Base-by-base conservation (phyloP, 2,329 filamentous ascomycete genomes). In the Biscogniauxia mediterranea region DNA sequence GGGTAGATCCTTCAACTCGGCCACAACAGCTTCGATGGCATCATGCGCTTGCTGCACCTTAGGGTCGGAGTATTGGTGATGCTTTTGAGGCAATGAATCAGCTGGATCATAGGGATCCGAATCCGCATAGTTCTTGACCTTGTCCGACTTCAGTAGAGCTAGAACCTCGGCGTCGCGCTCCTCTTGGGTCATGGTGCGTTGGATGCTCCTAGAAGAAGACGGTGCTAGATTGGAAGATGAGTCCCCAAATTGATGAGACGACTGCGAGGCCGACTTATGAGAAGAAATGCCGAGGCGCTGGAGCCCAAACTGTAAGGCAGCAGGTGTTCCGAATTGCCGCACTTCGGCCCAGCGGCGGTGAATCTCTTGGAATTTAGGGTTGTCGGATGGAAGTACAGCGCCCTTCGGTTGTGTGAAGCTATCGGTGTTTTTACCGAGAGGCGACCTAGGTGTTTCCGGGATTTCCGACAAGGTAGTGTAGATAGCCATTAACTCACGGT, bases 401-500 rank as follows among this genome's bases (percentile, higher is more conserved):
- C 74, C 69, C 60, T 73, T 78, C 25, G 64, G 64, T 50, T 62
- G 68, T 54, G 28, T 70, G 66, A 9, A 61, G 49, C 32, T 64
- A 62, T 62, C 64, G 59, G 46, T 59, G 2, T 67, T 62, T 65
- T 80, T 79, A 7, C 70, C 74, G 1, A 73, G 72, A 0, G 85
- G 84, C 13, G 84, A 86, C 68, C 83, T 83, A 13, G 85, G 83
- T 3, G 83, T 82, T 2, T 80, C 75, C 1, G 85, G 85, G 54
- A 87, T 85, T 62, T 87, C 84, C 3, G 79, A 76, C 1, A 75
- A 68, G 54, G 81, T 80, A 1, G 80, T 80, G 67, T 88, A 88
- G 52, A 86, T 77, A n/a, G 78, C 83, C 82, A 89, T 86, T 38
- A 89, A 78, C 67, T 87, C 85, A 11, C 78, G 79, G 54, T 80